phyloP scores from a whole-genome alignment of 1,284 basidiomycete species.

The Trametes hirsuta region DNA sequence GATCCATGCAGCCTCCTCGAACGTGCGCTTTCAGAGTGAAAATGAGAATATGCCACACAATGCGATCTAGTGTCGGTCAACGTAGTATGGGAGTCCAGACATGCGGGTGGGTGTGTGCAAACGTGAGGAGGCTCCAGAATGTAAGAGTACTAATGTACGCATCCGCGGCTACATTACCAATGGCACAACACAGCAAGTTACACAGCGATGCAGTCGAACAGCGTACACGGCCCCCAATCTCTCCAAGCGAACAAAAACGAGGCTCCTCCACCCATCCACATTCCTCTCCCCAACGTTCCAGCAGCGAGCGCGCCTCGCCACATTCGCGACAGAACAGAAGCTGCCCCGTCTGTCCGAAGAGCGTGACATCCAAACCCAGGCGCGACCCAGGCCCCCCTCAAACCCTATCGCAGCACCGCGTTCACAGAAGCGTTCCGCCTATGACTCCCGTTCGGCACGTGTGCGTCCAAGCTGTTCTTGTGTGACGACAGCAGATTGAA shows the following conservation, averaged over 20 bases:
- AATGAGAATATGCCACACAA: too few relatives aligned
- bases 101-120: neutral
- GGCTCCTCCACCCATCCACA: neutral
- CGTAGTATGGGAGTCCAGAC: neutral
- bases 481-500: slow-evolving; percentile 61
- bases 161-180: slow-evolving; percentile 15
- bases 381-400: neutral
- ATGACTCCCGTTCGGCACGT: slow-evolving; percentile 45
- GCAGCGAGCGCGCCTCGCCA: neutral
- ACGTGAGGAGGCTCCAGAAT: neutral
- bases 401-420: slow-evolving; percentile 43
- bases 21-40: neutral
- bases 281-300: neutral
- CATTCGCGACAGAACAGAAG: too few relatives aligned
- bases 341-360: too few relatives aligned
- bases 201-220: slow-evolving; percentile 21
- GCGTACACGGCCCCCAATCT: slow-evolving; percentile 11
- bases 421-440: slow-evolving; percentile 65
- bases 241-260: slow-evolving; percentile 1
- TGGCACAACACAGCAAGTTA: slow-evolving; percentile 30
- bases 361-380: too few relatives aligned
- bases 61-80: too few relatives aligned
- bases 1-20: neutral
- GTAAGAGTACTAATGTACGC: neutral
- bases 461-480: slow-evolving; percentile 45